A percentile compares a stretch with the other conserved stretches of the same genome.
These are phyloP conservation scores for Chalciporus piperatus DNA, from an alignment of 768 basidiomycete species.

Conservation along the genomic window DNA sequence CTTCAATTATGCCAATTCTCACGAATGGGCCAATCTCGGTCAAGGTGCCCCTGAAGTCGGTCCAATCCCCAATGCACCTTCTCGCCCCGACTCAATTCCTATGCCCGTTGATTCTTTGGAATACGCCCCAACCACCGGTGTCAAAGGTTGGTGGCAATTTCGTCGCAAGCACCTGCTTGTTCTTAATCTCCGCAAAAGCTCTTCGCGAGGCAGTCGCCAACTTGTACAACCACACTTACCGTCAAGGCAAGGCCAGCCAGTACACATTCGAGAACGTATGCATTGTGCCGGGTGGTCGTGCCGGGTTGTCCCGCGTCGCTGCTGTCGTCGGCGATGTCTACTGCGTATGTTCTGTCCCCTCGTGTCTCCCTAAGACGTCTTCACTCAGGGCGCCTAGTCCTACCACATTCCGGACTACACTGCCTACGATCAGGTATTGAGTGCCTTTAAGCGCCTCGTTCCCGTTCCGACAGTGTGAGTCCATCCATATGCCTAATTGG, in stretches of 20 bases:
- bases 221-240: constrained; percentile 85
- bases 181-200: constrained; percentile 36
- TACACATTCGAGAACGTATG: constrained; percentile 93
- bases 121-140: constrained; percentile 91
- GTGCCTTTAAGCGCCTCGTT: constrained; percentile 85
- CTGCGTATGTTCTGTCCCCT: constrained; percentile 44
- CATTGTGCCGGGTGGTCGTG: constrained; percentile 91
- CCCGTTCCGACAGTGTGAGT: constrained; percentile 87
- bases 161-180: neutral
- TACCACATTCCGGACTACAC: constrained; percentile 94
- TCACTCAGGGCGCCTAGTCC: constrained; percentile 42
- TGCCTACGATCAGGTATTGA: constrained; percentile 79
- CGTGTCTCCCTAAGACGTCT: neutral
- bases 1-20: constrained; percentile 72
- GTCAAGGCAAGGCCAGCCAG: constrained; percentile 74
- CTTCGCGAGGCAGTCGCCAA: constrained; percentile 89
- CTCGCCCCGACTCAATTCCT: constrained; percentile 62
- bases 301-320: constrained; percentile 87
- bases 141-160: constrained; percentile 54
- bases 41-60: constrained; percentile 92
- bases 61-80: constrained; percentile 69
- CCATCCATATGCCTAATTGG: neutral
- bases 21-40: constrained; percentile 88
- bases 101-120: constrained; percentile 73
- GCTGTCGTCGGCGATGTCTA: constrained; percentile 91